Percentiles rank a stretch among this genome's conserved stretches.
Conservation (phyloP, 192 early-diverging fungal species). For the Geranomyces michiganensis region DNA sequence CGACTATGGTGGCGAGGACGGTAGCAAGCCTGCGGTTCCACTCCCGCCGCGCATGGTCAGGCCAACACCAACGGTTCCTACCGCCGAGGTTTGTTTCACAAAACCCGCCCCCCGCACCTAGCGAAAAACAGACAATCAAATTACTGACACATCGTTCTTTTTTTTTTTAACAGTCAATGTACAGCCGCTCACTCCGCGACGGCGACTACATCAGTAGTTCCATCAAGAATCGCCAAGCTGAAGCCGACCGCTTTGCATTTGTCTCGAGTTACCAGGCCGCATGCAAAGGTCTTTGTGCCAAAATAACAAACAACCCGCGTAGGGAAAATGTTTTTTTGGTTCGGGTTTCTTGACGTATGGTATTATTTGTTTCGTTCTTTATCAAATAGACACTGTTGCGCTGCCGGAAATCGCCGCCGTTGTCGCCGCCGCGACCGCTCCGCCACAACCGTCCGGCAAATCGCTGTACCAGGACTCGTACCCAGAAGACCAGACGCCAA, state of each 20-base stretch:
- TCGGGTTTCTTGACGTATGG: too few species aligned
- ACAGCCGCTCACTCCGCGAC: constrained; percentile 12
- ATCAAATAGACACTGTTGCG: neutral
- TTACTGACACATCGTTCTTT: too few species aligned
- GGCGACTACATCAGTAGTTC: neutral
- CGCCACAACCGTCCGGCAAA: neutral
- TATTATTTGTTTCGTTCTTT: too few species aligned
- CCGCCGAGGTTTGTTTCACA: too few species aligned
- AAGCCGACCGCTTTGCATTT: neutral
- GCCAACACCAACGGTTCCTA: too few species aligned
- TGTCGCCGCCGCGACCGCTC: neutral
- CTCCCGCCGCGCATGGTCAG: too few species aligned
- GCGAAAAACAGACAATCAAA: too few species aligned
- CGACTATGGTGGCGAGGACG: neutral
- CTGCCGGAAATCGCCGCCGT: constrained; percentile 6
- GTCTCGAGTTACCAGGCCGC: constrained; percentile 17
- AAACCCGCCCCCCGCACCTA: too few species aligned
- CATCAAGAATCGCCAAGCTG: neutral
- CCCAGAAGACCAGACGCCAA: neutral
- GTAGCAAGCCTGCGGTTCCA: too few species aligned
- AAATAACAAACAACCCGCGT: too few species aligned
- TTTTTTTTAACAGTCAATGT: neutral
- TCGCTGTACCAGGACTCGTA: constrained; percentile 11
- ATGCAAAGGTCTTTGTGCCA: constrained; percentile 18
- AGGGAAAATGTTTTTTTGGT: too few species aligned